A percentile compares a stretch with the other conserved stretches of the same genome.
Evolutionary conservation across 2,329 filamentous ascomycete genomes (phyloP).

Genomic region (Apiospora malaysiana): DNA sequence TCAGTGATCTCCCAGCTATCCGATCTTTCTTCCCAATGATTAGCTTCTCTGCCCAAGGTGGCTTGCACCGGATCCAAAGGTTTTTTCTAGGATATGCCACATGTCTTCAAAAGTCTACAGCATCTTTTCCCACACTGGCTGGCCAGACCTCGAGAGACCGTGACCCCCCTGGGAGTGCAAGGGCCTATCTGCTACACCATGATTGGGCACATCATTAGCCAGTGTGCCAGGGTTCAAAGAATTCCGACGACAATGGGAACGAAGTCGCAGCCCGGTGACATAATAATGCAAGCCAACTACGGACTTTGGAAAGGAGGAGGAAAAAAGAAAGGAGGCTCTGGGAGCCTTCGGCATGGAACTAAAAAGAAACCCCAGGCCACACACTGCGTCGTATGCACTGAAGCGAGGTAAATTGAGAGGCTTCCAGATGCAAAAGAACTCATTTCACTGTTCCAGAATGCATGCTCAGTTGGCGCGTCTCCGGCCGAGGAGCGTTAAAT

Average conservation of each 20-base stretch:
- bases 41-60: background rate
- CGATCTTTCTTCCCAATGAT: background rate
- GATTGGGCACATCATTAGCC: background rate
- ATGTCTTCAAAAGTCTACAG: background rate
- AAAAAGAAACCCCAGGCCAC: background rate
- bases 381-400: background rate
- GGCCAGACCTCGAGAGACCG: slow-evolving; percentile 10
- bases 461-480: background rate
- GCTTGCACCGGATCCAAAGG: background rate
- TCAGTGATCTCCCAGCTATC: no score
- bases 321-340: background rate
- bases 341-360: background rate
- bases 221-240: background rate
- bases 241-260: background rate
- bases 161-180: slow-evolving; percentile 8
- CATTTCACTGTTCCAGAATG: background rate
- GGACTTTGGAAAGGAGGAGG: background rate
- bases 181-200: background rate
- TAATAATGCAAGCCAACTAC: background rate
- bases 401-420: background rate
- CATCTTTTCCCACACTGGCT: slow-evolving; percentile 5
- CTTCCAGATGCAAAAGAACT: background rate
- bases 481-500: background rate
- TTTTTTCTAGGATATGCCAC: slow-evolving; percentile 3
- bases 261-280: background rate